These are phyloP conservation scores for Stephanodiscus minutulus DNA, from an alignment of 108 stramenopile species.

Conservation along the genomic window DNA sequence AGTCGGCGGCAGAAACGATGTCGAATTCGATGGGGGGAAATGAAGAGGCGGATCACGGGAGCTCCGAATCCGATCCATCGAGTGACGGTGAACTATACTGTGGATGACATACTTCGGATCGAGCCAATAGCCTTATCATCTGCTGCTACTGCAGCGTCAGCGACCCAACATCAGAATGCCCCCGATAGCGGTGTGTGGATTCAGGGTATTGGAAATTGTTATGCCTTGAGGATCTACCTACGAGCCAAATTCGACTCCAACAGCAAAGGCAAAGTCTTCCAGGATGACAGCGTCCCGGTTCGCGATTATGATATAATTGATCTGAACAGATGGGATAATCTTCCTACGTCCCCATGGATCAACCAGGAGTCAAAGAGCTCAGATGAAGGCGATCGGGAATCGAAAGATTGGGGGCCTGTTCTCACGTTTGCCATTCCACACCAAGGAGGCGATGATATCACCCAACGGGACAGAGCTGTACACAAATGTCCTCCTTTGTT, in stretches of 20 bases:
- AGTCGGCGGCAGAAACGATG: conserved; percentile 1
- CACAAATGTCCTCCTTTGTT: conserved; percentile 66
- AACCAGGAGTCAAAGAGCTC: neutral
- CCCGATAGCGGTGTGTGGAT: conserved; percentile 48
- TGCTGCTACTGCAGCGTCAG: conserved; percentile 35
- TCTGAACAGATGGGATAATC: conserved; percentile 30
- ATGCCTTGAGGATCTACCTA: conserved; percentile 67
- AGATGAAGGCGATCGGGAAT: neutral
- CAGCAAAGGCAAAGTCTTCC: neutral
- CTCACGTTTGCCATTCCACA: conserved; percentile 55
- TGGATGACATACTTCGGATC: conserved; percentile 42
- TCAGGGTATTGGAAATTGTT: conserved; percentile 74
- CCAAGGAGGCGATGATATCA: conserved; percentile 17
- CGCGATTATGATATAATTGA: conserved; percentile 29
- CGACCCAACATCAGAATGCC: conserved; percentile 9
- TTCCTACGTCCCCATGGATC: conserved; percentile 33
- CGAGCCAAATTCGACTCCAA: conserved; percentile 49
- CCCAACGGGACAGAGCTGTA: conserved; percentile 12
- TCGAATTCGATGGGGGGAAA: conserved; percentile 14
- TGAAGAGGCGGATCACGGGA: conserved; percentile 20
- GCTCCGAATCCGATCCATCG: conserved; percentile 48
- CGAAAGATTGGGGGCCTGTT: conserved; percentile 24
- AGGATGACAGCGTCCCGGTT: neutral
- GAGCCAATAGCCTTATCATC: conserved; percentile 27
- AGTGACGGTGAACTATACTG: conserved; percentile 43